Conservation (phyloP, 495 filamentous ascomycete genomes). For the Lasiosphaeria hispida region DNA sequence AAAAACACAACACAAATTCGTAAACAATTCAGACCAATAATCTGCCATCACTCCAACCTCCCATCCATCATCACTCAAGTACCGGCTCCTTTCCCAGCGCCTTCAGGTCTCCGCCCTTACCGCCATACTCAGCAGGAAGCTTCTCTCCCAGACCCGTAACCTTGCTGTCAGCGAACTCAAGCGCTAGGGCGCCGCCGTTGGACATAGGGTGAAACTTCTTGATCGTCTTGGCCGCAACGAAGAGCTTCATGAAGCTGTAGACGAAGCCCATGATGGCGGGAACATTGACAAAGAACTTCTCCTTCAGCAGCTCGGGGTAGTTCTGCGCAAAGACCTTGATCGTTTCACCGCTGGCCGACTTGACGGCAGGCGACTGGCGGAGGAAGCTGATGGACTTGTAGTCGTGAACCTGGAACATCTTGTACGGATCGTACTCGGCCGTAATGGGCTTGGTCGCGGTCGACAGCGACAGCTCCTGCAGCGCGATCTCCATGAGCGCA, state of each 20-base stretch:
- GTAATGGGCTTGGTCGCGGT: conserved; percentile 69
- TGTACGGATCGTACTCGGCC: conserved; percentile 76
- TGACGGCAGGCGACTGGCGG: conserved; percentile 65
- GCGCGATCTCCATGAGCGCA: conserved; percentile 78
- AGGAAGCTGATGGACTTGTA: conserved; percentile 82
- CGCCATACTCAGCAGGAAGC: conserved; percentile 71
- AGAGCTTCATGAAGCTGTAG: conserved; percentile 73
- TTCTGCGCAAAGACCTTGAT: conserved; percentile 72
- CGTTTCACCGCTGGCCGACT: conserved; percentile 69
- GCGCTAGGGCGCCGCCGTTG: conserved; percentile 66
- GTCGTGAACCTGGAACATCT: conserved; percentile 87
- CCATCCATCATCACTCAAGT: conserved; percentile 14
- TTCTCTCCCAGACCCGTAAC: conserved; percentile 52
- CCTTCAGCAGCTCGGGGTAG: conserved; percentile 81
- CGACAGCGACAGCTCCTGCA: conserved; percentile 64
- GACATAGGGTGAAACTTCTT: conserved; percentile 83
- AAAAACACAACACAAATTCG: too few relatives aligned
- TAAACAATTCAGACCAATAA: not conserved
- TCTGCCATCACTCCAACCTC: not conserved
- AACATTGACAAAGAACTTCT: conserved; percentile 94
- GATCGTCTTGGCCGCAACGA: conserved; percentile 73
- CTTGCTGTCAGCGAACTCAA: conserved; percentile 53
- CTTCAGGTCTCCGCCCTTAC: conserved; percentile 54
- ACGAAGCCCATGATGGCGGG: conserved; percentile 86
- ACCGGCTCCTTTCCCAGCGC: conserved; percentile 35